Base-by-base conservation (phyloP, 495 filamentous ascomycete genomes). In the Venustampulla echinocandica region DNA sequence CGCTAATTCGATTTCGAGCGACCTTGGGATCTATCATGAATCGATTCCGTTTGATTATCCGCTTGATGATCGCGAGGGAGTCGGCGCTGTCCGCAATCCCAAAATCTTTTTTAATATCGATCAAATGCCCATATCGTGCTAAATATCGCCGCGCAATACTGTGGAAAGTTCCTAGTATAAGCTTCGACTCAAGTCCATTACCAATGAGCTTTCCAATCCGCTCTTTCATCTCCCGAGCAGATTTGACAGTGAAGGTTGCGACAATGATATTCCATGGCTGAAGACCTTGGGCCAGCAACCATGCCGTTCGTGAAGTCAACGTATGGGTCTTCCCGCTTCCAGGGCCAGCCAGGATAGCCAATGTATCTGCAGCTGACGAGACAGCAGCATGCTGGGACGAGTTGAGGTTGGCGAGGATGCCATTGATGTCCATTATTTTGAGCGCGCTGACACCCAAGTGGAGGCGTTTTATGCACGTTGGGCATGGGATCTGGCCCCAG, bases 161-260 rank as follows among this genome's bases (percentile, higher is more conserved):
- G 64, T 99, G 93, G 55, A 99, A 99, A 9, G 93, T 99, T 11
- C 93, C 93, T 10, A 99, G 69, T 32, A 95, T 75, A 46, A 99
- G 65, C 53, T 80, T 84, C 36, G 73, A 80, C 64, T 90, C 87
- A 21, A 84, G 63, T 1, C 79, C 82, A 54, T 85, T 77, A 2
- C 88, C 88, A 15, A 97, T 71, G 10, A 92, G 70, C 48, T 77
- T 80, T 0, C 81, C 78, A 25, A 99, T 81, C 19, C 93, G 77
- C 56, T 87, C 79, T 49, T 87, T 87, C 93, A 99, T 99, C 65
- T 99, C 93, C 14, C 84, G 80, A 14, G 92, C 86, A 3, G 92
- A 92, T 63, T 97, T 99, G 61, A 95, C 86, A 2, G 93, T 99
- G 61, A 99, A 99, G 0, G 93, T 99, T 49, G 90, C 90, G 46